Percentiles rank a stretch among this genome's conserved stretches.
Evolutionary conservation across 768 basidiomycete genomes (phyloP).

Genomic region (Pleurotus salmoneostramineus): DNA sequence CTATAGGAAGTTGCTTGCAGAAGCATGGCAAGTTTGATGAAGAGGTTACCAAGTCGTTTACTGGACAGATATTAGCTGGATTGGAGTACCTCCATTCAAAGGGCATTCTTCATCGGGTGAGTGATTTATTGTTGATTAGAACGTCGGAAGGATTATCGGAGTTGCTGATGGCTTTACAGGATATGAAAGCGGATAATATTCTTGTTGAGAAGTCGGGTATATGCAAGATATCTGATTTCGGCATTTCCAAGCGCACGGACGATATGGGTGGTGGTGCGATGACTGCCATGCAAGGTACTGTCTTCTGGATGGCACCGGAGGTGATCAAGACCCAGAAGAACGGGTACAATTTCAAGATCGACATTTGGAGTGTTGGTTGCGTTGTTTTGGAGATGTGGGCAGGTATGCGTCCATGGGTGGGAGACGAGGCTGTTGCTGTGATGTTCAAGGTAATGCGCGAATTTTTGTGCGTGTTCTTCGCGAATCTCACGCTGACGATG

Average conservation of each 20-base stretch:
- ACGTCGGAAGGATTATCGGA: not conserved
- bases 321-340: slow-evolving; percentile 84
- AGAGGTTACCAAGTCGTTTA: slow-evolving; percentile 89
- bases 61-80: slow-evolving; percentile 85
- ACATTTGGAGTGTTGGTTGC: slow-evolving; percentile 98
- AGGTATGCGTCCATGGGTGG: slow-evolving; percentile 91
- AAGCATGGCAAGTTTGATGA: slow-evolving; percentile 94
- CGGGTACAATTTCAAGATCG: slow-evolving; percentile 95
- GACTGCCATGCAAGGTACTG: slow-evolving; percentile 95
- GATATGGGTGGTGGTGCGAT: slow-evolving; percentile 80
- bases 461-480: not conserved
- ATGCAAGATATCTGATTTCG: slow-evolving; percentile 98
- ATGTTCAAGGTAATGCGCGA: slow-evolving; percentile 80
- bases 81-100: slow-evolving; percentile 90
- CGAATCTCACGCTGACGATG: not conserved
- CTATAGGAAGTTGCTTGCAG: slow-evolving; percentile 84
- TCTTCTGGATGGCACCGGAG: slow-evolving; percentile 99
- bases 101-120: slow-evolving; percentile 88
- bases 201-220: slow-evolving; percentile 88
- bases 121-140: slow-evolving; percentile 9
- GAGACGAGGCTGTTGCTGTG: slow-evolving; percentile 86
- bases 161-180: slow-evolving; percentile 38
- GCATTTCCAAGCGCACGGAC: slow-evolving; percentile 94
- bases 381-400: slow-evolving; percentile 99
- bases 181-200: slow-evolving; percentile 98